phyloP scores from a whole-genome alignment of 371 early-diverging fungal species.

The Circinella minor region DNA sequence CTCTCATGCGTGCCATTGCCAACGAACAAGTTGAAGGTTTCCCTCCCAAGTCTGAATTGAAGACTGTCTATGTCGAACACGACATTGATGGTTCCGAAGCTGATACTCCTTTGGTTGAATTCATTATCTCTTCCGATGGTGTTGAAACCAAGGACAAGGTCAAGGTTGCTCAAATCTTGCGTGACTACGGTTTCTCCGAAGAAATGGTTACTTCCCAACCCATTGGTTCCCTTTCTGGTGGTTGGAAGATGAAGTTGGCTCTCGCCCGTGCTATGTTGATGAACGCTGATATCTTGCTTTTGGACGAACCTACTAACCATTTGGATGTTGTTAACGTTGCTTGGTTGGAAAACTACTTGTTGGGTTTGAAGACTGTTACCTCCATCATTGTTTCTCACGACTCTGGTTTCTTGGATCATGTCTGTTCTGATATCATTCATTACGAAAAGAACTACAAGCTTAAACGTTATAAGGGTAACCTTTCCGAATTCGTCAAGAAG shows the following conservation, averaged over 20 bases:
- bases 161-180: slow-evolving; percentile 62
- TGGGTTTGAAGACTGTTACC: slow-evolving; percentile 72
- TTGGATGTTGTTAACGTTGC: slow-evolving; percentile 83
- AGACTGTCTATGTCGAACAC: slow-evolving; percentile 80
- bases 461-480: slow-evolving; percentile 82
- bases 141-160: slow-evolving; percentile 56
- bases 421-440: slow-evolving; percentile 85
- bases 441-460: slow-evolving; percentile 76
- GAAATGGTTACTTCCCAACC: slow-evolving; percentile 64
- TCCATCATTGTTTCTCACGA: slow-evolving; percentile 91
- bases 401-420: slow-evolving; percentile 86
- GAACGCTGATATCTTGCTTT: slow-evolving; percentile 84
- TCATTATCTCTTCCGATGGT: slow-evolving; percentile 59
- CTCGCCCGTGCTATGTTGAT: slow-evolving; percentile 85
- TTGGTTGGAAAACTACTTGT: slow-evolving; percentile 85
- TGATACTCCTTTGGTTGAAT: slow-evolving; percentile 71
- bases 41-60: slow-evolving; percentile 72
- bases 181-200: slow-evolving; percentile 73
- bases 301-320: slow-evolving; percentile 95
- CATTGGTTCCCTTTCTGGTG: slow-evolving; percentile 82
- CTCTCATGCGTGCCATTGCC: slow-evolving; percentile 85
- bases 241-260: slow-evolving; percentile 91
- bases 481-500: slow-evolving; percentile 82
- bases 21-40: slow-evolving; percentile 79
- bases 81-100: slow-evolving; percentile 77